Percentiles rank a stretch among this genome's conserved stretches.
Conservation (phyloP, 352 stramenopile species). For the Phytophthora sp. region DNA sequence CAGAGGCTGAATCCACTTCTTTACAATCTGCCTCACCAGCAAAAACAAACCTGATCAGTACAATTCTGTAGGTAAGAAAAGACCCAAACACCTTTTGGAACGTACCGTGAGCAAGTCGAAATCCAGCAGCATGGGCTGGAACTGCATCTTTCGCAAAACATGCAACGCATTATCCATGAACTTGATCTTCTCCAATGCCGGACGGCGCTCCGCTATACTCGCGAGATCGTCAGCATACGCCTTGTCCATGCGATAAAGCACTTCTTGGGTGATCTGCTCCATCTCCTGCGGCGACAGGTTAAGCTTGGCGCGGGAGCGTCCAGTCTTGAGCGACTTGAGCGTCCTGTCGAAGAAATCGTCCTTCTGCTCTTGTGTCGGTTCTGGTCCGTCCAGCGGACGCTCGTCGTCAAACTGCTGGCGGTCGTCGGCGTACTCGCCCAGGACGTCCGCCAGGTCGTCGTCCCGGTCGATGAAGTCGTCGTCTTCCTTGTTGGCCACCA, state of each 20-base stretch:
- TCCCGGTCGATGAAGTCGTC: slow-evolving; percentile 90
- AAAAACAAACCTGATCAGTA: neutral
- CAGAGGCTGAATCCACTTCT: slow-evolving; percentile 90
- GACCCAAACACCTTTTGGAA: too few relatives aligned
- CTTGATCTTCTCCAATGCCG: slow-evolving; percentile 88
- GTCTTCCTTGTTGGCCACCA: slow-evolving; percentile 74
- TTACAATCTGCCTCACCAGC: slow-evolving; percentile 70
- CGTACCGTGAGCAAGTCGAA: slow-evolving; percentile 86
- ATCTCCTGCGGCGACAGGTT: slow-evolving; percentile 86
- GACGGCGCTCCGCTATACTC: slow-evolving; percentile 61
- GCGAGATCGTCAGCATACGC: slow-evolving; percentile 76
- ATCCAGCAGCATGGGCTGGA: slow-evolving; percentile 89
- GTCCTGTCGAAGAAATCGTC: slow-evolving; percentile 85
- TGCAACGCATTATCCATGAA: slow-evolving; percentile 76
- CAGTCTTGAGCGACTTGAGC: slow-evolving; percentile 87
- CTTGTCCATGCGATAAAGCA: slow-evolving; percentile 91
- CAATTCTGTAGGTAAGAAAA: too few relatives aligned
- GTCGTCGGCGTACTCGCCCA: slow-evolving; percentile 84
- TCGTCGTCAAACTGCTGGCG: slow-evolving; percentile 83
- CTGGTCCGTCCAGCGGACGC: slow-evolving; percentile 58
- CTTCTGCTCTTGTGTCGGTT: slow-evolving; percentile 43
- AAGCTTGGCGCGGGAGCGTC: slow-evolving; percentile 71
- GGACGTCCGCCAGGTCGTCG: slow-evolving; percentile 82
- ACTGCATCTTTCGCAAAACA: slow-evolving; percentile 80
- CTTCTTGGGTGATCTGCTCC: slow-evolving; percentile 86